These are phyloP conservation scores for Mentha longifolia DNA, from an alignment of 257 asterid genomes.

Conservation along the genomic window DNA sequence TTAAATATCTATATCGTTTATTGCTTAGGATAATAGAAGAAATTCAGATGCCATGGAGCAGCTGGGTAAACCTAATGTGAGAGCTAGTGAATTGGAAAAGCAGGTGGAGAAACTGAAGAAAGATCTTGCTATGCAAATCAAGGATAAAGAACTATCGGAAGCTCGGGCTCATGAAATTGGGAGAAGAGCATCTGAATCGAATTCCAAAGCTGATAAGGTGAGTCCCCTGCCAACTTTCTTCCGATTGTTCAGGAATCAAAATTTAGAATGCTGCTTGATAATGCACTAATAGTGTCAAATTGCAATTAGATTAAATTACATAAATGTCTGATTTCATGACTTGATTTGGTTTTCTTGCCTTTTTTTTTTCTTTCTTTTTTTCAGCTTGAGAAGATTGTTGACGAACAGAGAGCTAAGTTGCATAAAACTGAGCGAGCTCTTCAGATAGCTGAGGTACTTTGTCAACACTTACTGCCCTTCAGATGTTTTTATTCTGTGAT, in stretches of 20 bases:
- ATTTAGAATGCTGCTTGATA: neutral
- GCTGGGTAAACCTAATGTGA: conserved; percentile 60
- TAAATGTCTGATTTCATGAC: neutral
- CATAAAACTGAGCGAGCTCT: conserved; percentile 91
- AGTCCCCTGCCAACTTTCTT: conserved; percentile 23
- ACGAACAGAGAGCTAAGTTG: conserved; percentile 62
- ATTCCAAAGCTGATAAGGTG: conserved; percentile 51
- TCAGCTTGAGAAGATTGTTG: conserved; percentile 66
- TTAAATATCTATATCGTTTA: conserved; percentile 1
- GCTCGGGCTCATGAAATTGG: conserved; percentile 54
- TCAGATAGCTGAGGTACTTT: conserved; percentile 75
- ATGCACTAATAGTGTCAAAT: neutral
- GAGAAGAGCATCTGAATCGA: conserved; percentile 52
- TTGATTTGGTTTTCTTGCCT: neutral
- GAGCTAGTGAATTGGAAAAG: conserved; percentile 60
- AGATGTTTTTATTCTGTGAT: conserved; percentile 8
- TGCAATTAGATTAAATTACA: neutral
- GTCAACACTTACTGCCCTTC: conserved; percentile 15
- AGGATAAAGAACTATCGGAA: conserved; percentile 56
- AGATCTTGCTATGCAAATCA: conserved; percentile 50
- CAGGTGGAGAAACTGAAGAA: conserved; percentile 54
- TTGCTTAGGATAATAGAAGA: conserved; percentile 54
- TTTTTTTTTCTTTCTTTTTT: conserved; percentile 28
- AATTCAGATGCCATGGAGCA: conserved; percentile 50
- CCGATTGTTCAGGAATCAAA: neutral